These are phyloP conservation scores for Pestalotiopsis sp. DNA, from an alignment of 2,329 filamentous ascomycete species.

Conservation along the genomic window DNA sequence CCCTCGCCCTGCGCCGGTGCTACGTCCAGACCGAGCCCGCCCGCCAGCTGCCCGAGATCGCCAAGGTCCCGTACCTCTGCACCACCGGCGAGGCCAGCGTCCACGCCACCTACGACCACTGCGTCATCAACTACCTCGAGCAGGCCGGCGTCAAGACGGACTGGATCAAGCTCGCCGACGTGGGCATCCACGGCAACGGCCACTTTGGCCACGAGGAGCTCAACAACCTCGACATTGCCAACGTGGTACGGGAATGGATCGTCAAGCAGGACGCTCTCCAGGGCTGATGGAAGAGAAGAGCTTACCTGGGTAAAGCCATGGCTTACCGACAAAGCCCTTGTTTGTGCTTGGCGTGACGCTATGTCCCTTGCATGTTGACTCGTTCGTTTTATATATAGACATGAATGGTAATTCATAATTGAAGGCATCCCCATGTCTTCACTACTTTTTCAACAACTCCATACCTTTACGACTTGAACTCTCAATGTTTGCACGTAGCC, in stretches of 20 bases:
- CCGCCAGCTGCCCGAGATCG: slow-evolving; percentile 46
- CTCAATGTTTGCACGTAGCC: no score
- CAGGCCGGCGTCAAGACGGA: slow-evolving; percentile 49
- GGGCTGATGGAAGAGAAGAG: background rate
- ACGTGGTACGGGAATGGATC: slow-evolving; percentile 53
- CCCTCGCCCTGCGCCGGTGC: slow-evolving; percentile 23
- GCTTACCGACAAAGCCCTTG: background rate
- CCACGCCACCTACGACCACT: slow-evolving; percentile 55
- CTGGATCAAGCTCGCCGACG: slow-evolving; percentile 44
- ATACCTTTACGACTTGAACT: no score
- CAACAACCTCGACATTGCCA: slow-evolving; percentile 60
- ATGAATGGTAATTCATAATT: background rate
- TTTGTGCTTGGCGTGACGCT: background rate
- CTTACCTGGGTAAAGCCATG: background rate
- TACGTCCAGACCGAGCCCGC: slow-evolving; percentile 31
- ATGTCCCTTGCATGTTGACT: background rate
- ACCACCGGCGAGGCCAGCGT: slow-evolving; percentile 52
- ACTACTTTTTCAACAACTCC: no score
- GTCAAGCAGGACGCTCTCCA: slow-evolving; percentile 13
- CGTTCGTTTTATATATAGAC: background rate
- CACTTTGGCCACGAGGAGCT: slow-evolving; percentile 52
- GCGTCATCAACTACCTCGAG: slow-evolving; percentile 49
- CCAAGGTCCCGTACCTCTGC: slow-evolving; percentile 46
- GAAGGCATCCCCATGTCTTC: background rate
- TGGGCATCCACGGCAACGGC: slow-evolving; percentile 51